Percentiles rank a stretch among this genome's conserved stretches.
These are phyloP conservation scores for Stephania cephalantha DNA, from an alignment of 164 flowering plant species.

Conservation along the genomic window DNA sequence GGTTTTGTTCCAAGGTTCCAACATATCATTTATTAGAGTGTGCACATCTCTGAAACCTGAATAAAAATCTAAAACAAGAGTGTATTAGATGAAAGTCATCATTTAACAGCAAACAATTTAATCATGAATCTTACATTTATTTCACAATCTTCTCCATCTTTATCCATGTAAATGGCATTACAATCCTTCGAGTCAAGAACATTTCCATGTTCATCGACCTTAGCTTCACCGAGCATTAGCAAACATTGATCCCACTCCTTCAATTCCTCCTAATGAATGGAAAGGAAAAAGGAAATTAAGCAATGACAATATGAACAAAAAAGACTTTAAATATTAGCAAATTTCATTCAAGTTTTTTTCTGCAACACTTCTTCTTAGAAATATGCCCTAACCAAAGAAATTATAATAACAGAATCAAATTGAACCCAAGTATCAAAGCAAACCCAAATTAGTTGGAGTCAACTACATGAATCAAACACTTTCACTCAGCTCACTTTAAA, in stretches of 20 bases:
- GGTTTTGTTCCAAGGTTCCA: too few species aligned
- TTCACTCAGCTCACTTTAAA: too few species aligned
- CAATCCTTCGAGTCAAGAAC: slow-evolving; percentile 53
- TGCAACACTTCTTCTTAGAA: too few species aligned
- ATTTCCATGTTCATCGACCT: slow-evolving; percentile 82
- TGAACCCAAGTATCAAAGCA: background rate
- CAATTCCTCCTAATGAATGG: slow-evolving; percentile 58
- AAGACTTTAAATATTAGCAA: background rate
- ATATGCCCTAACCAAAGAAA: background rate
- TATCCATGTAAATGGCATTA: slow-evolving; percentile 63
- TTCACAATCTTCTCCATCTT: slow-evolving; percentile 89
- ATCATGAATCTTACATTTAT: slow-evolving; percentile 58
- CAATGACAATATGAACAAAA: background rate
- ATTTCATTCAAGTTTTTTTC: background rate
- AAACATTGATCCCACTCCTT: slow-evolving; percentile 97
- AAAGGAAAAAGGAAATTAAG: background rate
- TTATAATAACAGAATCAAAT: too few species aligned
- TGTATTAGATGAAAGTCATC: background rate
- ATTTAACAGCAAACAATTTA: background rate
- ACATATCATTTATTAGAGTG: too few species aligned
- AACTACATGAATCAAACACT: too few species aligned
- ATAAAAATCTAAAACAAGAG: background rate
- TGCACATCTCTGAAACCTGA: background rate
- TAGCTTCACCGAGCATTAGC: slow-evolving; percentile 80
- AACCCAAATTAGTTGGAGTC: too few species aligned